These are phyloP conservation scores for Piper betle DNA, from an alignment of 164 flowering plant species.

Conservation along the genomic window DNA sequence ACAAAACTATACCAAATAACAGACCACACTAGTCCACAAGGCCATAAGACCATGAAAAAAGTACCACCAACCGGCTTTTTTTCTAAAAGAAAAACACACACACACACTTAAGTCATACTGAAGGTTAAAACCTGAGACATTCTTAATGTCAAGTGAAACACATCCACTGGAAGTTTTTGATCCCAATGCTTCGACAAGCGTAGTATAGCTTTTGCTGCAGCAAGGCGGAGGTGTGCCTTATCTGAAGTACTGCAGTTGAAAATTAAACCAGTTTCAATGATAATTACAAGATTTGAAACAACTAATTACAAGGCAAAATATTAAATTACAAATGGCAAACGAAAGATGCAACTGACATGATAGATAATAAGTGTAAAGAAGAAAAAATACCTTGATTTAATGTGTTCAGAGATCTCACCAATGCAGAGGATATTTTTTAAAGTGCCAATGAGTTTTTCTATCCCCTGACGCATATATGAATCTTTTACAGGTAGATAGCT, in stretches of 20 bases:
- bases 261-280: neutral
- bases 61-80: too few species aligned
- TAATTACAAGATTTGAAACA: too few species aligned
- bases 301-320: too few species aligned
- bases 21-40: neutral
- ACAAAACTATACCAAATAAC: neutral
- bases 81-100: neutral
- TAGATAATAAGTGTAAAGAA: slow-evolving; percentile 2
- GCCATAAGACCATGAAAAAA: too few species aligned
- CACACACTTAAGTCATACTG: neutral
- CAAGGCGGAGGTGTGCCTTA: slow-evolving; percentile 81
- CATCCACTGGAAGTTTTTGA: slow-evolving; percentile 68
- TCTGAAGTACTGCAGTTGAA: slow-evolving; percentile 57
- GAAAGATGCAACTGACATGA: neutral
- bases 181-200: slow-evolving; percentile 87
- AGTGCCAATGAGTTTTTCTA: slow-evolving; percentile 48
- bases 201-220: slow-evolving; percentile 81
- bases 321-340: too few species aligned
- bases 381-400: slow-evolving; percentile 56
- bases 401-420: slow-evolving; percentile 69
- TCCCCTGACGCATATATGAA: slow-evolving; percentile 72
- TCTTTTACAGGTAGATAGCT: slow-evolving; percentile 92
- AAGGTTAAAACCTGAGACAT: slow-evolving; percentile 48
- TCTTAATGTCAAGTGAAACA: slow-evolving; percentile 64
- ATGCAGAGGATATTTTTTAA: slow-evolving; percentile 50